Evolutionary conservation across 169 alveolate species (phyloP), one percentile per base, ranked within the genome.

Genomic region (Cyclospora cayetanensis): DNA sequence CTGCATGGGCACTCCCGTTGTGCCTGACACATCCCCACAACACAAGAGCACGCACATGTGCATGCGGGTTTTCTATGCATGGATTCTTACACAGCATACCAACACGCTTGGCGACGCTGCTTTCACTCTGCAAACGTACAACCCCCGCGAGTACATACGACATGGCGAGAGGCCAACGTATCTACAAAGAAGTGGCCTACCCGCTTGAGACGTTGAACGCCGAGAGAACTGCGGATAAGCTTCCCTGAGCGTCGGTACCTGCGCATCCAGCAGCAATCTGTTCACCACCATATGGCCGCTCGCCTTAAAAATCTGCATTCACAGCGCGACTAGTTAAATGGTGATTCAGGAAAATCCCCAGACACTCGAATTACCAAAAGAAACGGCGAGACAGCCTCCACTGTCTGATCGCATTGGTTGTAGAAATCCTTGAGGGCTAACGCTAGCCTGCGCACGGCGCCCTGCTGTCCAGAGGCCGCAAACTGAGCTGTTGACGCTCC

Each of bases 191-290:
- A 55, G 35, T 11, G 2, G 5, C 86, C 31, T 43, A 76, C 86
- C 86, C 43, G 86, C 86, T 43, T 76, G 86, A 9, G 86, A 76
- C 11, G 86, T 76, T 43, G 86, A 76, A 22, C 86, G 86, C 18
- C 92, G 41, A n/a, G 92, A 79, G 66, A 88, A 88, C 79, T 88
- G 92, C 9, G 92, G 92, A 42, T 43, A 88, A 39, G 92, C 92
- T 79, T 88, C 92, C 5, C 92, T 86, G 22, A 88, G 42, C 31
- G 92, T 79, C 12, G 82, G 92, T 46, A 88, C 92, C 92, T 88
- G 70, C 25, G 77, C 35, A 70, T 18, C 27, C 66, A 39, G n/a
- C n/a, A n/a, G n/a, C n/a, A n/a, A n/a, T n/a, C n/a, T n/a, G n/a
- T n/a, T n/a, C n/a, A 15, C 60, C 60, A 46, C 60, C 60, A 46